Evolutionary conservation across 1,284 basidiomycete species (phyloP), one percentile per base, ranked within the genome.

Genomic region (Tilletia caries): DNA sequence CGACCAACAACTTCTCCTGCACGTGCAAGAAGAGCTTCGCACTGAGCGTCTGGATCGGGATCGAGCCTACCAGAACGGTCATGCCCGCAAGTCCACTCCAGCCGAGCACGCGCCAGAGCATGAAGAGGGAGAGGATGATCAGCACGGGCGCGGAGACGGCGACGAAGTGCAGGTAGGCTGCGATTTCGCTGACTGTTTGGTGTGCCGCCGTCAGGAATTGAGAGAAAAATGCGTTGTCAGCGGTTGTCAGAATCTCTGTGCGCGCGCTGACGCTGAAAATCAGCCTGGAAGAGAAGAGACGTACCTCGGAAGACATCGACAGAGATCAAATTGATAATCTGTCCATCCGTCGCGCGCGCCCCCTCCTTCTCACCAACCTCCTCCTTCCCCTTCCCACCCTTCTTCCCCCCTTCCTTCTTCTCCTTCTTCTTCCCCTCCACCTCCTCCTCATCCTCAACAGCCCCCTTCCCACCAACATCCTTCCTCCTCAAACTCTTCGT

Each of bases 271-370:
- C n/a, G n/a, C n/a, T n/a, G n/a, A n/a, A n/a, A n/a, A n/a, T n/a
- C n/a, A n/a, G n/a, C n/a, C n/a, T n/a, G n/a, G n/a, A n/a, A n/a
- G n/a, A n/a, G 52, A 54, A 54, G 27, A 1, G 8, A 52, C 50
- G 3, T 25, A 65, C 44, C 48, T 13, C 83, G 82, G 77, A 86
- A 87, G 1, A 86, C 86, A 77, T 88, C 87, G 44, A 86, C 85
- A 1, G 85, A 85, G 54, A 88, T 86, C 43, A 88, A 79, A 73
- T 88, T 88, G 67, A 85, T 83, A 64, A 88, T 85, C 76, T 86
- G 86, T 46, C 87, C 87, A 67, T 86, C 86, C 10, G 81, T 83
- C 0, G 85, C 85, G 12, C 80, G 79, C 1, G 68, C 66, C 6
- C 60, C 67, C 10, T 67, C 48, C 37, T 73, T 70, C 48, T 48